phyloP scores from a whole-genome alignment of 2,329 filamentous ascomycete genomes.

The Biscogniauxia sp. region DNA sequence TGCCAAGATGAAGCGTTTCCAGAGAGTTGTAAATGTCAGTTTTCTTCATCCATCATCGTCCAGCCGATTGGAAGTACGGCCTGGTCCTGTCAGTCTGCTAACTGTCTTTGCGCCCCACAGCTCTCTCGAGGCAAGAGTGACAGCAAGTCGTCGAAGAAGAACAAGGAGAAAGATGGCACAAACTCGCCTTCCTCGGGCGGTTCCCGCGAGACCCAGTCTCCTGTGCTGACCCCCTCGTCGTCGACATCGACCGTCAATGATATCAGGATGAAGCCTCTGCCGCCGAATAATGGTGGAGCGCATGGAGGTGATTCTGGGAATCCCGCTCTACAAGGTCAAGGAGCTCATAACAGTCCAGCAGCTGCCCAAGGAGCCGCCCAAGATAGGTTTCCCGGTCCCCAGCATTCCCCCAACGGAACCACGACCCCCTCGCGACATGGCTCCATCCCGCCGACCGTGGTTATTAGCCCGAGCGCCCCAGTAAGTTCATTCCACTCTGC shows the following conservation, averaged over 20 bases:
- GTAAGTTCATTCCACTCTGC: slow-evolving; percentile 51
- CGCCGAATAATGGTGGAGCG: slow-evolving; percentile 49
- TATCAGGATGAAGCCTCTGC: slow-evolving; percentile 75
- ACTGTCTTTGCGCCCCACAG: slow-evolving; percentile 64
- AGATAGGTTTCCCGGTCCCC: slow-evolving; percentile 38
- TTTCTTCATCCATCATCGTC: not conserved
- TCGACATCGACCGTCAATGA: slow-evolving; percentile 87
- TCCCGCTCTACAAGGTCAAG: slow-evolving; percentile 40
- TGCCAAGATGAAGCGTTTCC: slow-evolving; percentile 86
- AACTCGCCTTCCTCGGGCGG: slow-evolving; percentile 68
- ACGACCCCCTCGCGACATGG: slow-evolving; percentile 64
- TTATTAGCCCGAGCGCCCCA: slow-evolving; percentile 92
- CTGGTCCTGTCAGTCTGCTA: slow-evolving; percentile 28
- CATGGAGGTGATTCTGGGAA: slow-evolving; percentile 37
- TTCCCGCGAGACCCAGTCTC: slow-evolving; percentile 59
- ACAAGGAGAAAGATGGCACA: slow-evolving; percentile 74
- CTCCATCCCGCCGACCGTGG: slow-evolving; percentile 76
- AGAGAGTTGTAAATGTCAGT: slow-evolving; percentile 73
- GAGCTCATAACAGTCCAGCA: slow-evolving; percentile 29
- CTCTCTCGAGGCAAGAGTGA: slow-evolving; percentile 87
- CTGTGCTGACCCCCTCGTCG: slow-evolving; percentile 75
- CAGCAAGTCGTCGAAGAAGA: slow-evolving; percentile 79
- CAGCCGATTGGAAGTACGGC: not conserved
- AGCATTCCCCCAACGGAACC: slow-evolving; percentile 48
- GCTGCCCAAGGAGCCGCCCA: slow-evolving; percentile 29